phyloP scores from a whole-genome alignment of 2,329 filamentous ascomycete genomes.

The Pestalotiopsis sp. region DNA sequence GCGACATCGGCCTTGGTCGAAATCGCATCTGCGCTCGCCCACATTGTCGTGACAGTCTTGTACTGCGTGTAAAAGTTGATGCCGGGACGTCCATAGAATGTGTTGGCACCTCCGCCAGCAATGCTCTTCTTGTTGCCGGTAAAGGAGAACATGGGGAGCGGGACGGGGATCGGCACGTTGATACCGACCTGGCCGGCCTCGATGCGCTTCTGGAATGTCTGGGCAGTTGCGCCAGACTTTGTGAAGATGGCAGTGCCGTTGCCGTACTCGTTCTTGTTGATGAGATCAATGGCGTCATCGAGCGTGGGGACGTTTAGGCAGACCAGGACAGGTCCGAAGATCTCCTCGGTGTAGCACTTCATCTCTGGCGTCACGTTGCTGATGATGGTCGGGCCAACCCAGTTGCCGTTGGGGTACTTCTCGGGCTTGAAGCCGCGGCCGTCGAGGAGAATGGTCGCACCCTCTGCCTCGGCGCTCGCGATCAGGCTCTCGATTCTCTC shows the following conservation, averaged over 20 bases:
- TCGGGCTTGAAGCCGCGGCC: constrained; percentile 71
- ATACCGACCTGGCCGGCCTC: constrained; percentile 85
- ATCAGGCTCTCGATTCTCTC: constrained; percentile 77
- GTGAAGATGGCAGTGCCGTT: constrained; percentile 89
- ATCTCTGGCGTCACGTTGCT: constrained; percentile 77
- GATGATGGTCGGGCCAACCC: constrained; percentile 82
- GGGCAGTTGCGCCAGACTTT: constrained; percentile 72
- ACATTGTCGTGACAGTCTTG: constrained; percentile 95
- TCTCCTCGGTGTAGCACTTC: constrained; percentile 83
- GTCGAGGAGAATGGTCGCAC: constrained; percentile 80
- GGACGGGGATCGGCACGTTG: constrained; percentile 78
- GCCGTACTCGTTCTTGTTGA: constrained; percentile 85
- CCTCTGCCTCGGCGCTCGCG: constrained; percentile 74
- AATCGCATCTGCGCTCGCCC: constrained; percentile 83
- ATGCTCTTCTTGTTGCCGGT: constrained; percentile 85
- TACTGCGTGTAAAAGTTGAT: constrained; percentile 94
- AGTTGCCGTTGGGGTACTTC: constrained; percentile 86
- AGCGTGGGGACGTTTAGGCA: constrained; percentile 77
- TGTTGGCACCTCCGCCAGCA: constrained; percentile 87
- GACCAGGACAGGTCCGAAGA: constrained; percentile 82
- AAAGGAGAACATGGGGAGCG: constrained; percentile 71
- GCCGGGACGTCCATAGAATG: constrained; percentile 93
- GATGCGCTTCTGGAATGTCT: constrained; percentile 76
- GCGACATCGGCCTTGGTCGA: constrained; percentile 81
- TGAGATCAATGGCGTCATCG: constrained; percentile 77